phyloP scores from a whole-genome alignment of 2,329 filamentous ascomycete genomes.

The Neofusicoccum kwambonambiense region DNA sequence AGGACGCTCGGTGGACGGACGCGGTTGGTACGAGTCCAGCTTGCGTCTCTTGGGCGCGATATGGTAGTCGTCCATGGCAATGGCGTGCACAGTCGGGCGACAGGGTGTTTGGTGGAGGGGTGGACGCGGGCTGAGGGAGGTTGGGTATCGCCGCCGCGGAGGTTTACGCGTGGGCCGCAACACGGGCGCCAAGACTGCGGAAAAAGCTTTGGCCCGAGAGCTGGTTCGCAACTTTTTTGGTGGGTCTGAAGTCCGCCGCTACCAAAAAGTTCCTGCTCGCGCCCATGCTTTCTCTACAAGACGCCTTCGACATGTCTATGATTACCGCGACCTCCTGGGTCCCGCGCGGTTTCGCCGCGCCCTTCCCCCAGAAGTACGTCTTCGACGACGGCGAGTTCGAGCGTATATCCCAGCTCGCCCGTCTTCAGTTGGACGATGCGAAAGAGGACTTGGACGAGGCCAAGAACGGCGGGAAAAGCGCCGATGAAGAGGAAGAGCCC shows the following conservation, averaged over 20 bases:
- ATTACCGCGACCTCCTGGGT: constrained; percentile 56
- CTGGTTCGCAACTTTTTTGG: constrained; percentile 12
- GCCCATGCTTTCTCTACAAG: not conserved
- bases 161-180: not conserved
- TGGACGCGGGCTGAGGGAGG: not conserved
- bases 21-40: constrained; percentile 63
- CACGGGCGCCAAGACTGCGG: constrained; percentile 3
- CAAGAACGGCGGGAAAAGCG: constrained; percentile 45
- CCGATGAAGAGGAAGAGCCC: constrained; percentile 27
- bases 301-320: constrained; percentile 50
- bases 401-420: constrained; percentile 52
- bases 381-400: constrained; percentile 54
- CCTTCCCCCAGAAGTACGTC: constrained; percentile 49
- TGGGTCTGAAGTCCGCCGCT: not conserved
- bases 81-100: constrained; percentile 23
- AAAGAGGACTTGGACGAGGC: constrained; percentile 69
- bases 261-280: not conserved
- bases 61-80: constrained; percentile 46
- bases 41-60: constrained; percentile 60
- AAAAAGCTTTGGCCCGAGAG: constrained; percentile 5
- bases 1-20: constrained; percentile 46
- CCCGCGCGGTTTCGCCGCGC: constrained; percentile 51
- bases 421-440: constrained; percentile 80
- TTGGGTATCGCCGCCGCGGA: constrained; percentile 3
- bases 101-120: not conserved